A percentile compares a stretch with the other conserved stretches of the same genome.
phyloP scores from a whole-genome alignment of 2,329 filamentous ascomycete genomes.

The Lachnellula arida region DNA sequence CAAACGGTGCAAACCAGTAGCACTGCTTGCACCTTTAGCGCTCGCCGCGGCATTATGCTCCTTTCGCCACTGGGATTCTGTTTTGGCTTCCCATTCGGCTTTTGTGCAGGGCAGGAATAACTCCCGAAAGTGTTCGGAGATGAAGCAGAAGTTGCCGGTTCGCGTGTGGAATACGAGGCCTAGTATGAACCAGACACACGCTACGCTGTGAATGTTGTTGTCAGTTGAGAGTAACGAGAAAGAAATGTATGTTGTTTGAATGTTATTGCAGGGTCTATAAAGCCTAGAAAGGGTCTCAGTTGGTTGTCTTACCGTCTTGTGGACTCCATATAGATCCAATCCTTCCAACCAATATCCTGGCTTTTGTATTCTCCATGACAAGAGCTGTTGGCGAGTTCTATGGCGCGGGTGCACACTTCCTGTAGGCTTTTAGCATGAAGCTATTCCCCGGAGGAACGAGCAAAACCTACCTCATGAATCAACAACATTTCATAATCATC shows the following conservation, averaged over 20 bases:
- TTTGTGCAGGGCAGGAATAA: slow-evolving; percentile 7
- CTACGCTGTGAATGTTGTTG: not conserved
- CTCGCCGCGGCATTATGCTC: slow-evolving; percentile 1
- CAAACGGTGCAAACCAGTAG: not conserved
- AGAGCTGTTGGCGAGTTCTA: not conserved
- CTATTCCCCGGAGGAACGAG: not conserved
- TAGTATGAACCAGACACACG: slow-evolving; percentile 6
- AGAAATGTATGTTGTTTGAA: too few species aligned
- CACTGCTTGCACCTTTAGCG: too few species aligned
- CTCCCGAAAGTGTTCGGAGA: not conserved
- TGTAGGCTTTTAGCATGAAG: not conserved
- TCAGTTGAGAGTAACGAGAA: not conserved
- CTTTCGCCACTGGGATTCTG: slow-evolving; percentile 2
- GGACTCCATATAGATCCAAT: slow-evolving; percentile 25
- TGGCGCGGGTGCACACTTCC: not conserved
- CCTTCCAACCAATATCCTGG: slow-evolving; percentile 15
- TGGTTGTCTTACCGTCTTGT: slow-evolving; percentile 12
- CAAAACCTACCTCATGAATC: not conserved
- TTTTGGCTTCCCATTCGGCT: slow-evolving; percentile 9
- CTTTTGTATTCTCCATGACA: not conserved
- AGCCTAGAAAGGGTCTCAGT: not conserved
- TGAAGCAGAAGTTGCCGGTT: slow-evolving; percentile 1
- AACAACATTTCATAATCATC: slow-evolving; percentile 8
- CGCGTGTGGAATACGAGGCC: not conserved
- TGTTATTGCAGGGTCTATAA: too few species aligned